Conservation (phyloP, 2,329 filamentous ascomycete genomes). For the Orbilia ellipsospora region DNA sequence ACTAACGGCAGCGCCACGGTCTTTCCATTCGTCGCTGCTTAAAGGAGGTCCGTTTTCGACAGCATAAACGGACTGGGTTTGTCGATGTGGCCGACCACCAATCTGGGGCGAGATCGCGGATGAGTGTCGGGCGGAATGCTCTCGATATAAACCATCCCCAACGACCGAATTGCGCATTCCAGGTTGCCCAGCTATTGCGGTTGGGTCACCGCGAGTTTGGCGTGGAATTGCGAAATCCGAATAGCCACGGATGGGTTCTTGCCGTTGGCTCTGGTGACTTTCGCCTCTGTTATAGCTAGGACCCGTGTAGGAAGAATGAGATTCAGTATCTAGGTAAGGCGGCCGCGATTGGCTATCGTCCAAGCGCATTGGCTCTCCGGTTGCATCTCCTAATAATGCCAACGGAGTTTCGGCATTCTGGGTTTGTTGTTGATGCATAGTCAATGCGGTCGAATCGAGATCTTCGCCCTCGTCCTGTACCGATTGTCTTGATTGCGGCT, state of each 20-base stretch:
- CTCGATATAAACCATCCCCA: conserved; percentile 49
- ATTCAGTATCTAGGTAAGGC: conserved; percentile 26
- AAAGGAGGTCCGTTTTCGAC: conserved; percentile 70
- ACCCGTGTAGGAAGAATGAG: conserved; percentile 22
- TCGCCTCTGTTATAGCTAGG: conserved; percentile 15
- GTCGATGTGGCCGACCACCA: conserved; percentile 30
- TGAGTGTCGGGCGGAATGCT: conserved; percentile 37
- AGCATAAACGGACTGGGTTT: conserved; percentile 63
- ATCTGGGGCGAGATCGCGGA: conserved; percentile 23
- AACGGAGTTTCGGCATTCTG: conserved; percentile 7
- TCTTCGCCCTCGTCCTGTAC: conserved; percentile 19
- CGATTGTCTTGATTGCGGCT: conserved; percentile 29
- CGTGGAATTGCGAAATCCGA: conserved; percentile 33
- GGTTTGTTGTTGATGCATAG: background rate
- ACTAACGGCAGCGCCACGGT: conserved; percentile 87
- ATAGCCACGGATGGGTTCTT: conserved; percentile 33
- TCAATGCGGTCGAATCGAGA: conserved; percentile 14
- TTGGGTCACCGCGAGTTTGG: conserved; percentile 29
- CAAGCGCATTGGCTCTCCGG: conserved; percentile 2
- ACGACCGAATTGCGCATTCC: conserved; percentile 49
- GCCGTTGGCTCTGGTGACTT: conserved; percentile 25
- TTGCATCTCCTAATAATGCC: conserved; percentile 12
- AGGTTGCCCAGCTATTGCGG: conserved; percentile 31
- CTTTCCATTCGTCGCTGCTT: conserved; percentile 94
- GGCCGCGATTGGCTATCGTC: conserved; percentile 22